A percentile compares a stretch with the other conserved stretches of the same genome.
Conservation (phyloP, 345 rosid species). For the Erucastrum elatum region DNA sequence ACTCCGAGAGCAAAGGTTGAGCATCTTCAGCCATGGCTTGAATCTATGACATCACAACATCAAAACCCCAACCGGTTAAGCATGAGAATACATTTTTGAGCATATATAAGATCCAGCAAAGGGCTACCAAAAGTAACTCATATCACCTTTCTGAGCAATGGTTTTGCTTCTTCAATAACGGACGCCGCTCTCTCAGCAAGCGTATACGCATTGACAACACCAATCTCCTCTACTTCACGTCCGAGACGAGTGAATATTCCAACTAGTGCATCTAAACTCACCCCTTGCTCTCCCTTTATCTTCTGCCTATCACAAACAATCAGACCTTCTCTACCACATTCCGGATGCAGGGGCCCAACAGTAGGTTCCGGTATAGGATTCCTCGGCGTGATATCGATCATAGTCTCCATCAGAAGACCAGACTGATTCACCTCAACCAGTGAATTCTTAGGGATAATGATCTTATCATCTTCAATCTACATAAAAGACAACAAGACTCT, state of each 20-base stretch:
- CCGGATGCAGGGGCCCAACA: constrained; percentile 73
- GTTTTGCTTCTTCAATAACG: constrained; percentile 86
- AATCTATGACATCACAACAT: constrained; percentile 87
- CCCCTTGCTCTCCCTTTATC: constrained; percentile 85
- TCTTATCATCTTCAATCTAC: constrained; percentile 96
- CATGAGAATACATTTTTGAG: constrained; percentile 44
- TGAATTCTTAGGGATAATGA: constrained; percentile 84
- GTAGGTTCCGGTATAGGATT: constrained; percentile 86
- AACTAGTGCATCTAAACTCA: constrained; percentile 88
- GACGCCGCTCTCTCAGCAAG: constrained; percentile 77
- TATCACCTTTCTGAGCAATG: constrained; percentile 84
- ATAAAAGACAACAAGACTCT: not conserved
- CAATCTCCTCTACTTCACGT: constrained; percentile 79
- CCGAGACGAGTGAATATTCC: constrained; percentile 91
- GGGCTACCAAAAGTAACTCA: constrained; percentile 29
- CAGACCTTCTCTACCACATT: constrained; percentile 79
- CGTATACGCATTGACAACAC: constrained; percentile 61
- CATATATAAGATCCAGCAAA: constrained; percentile 13
- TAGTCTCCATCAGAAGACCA: constrained; percentile 95
- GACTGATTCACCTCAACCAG: constrained; percentile 95
- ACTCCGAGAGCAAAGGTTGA: constrained; percentile 89
- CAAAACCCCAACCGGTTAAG: constrained; percentile 47
- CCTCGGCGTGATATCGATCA: constrained; percentile 88
- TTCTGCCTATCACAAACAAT: constrained; percentile 90
- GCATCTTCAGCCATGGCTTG: constrained; percentile 97